Evolutionary conservation across 108 stramenopile species (phyloP), one percentile per base, ranked within the genome.

Genomic region (Licmophora abbreviata): DNA sequence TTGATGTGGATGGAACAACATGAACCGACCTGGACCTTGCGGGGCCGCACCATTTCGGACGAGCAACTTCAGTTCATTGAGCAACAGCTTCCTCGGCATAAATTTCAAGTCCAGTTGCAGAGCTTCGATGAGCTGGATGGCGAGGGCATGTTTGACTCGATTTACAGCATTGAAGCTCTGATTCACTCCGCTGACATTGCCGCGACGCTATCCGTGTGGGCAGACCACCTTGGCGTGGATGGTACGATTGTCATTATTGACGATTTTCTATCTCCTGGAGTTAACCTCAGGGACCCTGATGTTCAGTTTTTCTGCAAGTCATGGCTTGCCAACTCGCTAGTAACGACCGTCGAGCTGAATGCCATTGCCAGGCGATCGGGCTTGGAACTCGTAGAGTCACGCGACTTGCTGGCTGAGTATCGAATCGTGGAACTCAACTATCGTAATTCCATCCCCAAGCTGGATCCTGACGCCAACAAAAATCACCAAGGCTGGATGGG

Each of bases 151-250:
- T 76, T 53, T 37, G 61, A 76, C 37, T 58, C 58, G 4, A 58
- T 76, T 6, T 76, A 71, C 48, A 71, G 70, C 33, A 76, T 76
- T 35, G 75, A 76, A 56, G 75, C 75, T n/a, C 58, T 70, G 53
- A 68, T 76, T 34, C 75, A 76, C 56, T 68, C 70, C 9, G 46
- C 66, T 12, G 58, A 76, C 41, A 11, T 67, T 3, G 22, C 44
- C 1, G 30, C 46, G n/a, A 71, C 69, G 0, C 22, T 76, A 30
- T 32, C 56, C 32, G 54, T 37, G 0, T 76, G 75, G 75, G 56
- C 69, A 8, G 30, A 64, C 2, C 65, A 66, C 31, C 33, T 76
- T 8, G 29, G 45, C 12, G 59, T 49, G 0, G 63, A 55, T n/a
- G 75, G 75, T 20, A 29, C 68, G 33, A 60, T 76, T 27, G 66